Conservation (phyloP, 768 basidiomycete genomes). For the Austroboletus eburneus region DNA sequence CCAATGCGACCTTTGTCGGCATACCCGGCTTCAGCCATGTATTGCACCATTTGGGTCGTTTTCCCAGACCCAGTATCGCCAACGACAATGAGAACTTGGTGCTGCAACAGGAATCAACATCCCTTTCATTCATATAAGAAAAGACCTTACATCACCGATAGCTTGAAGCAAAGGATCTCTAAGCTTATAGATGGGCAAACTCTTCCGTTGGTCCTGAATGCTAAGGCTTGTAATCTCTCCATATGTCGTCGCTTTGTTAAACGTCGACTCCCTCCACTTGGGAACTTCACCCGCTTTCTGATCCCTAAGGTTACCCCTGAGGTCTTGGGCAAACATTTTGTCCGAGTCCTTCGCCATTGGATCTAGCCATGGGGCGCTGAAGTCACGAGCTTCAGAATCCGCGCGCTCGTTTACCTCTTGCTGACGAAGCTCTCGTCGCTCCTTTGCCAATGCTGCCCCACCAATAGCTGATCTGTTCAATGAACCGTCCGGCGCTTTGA, state of each 20-base stretch:
- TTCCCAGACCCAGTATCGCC: conserved; percentile 99
- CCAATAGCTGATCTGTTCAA: conserved; percentile 93
- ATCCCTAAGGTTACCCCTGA: conserved; percentile 75
- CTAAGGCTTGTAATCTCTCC: conserved; percentile 88
- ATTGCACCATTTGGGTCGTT: conserved; percentile 99
- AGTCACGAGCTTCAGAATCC: conserved; percentile 91
- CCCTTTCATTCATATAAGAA: neutral
- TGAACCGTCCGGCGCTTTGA: conserved; percentile 98
- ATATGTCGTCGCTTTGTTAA: conserved; percentile 94
- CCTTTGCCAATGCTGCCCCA: conserved; percentile 90
- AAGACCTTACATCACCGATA: conserved; percentile 66
- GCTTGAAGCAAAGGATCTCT: conserved; percentile 87
- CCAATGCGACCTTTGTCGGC: conserved; percentile 90
- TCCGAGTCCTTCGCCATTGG: conserved; percentile 92
- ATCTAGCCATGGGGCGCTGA: conserved; percentile 95
- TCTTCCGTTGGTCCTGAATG: conserved; percentile 91
- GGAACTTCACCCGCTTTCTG: conserved; percentile 81
- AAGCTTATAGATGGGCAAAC: conserved; percentile 92
- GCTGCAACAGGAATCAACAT: conserved; percentile 19
- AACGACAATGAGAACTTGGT: conserved; percentile 97
- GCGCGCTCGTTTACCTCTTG: conserved; percentile 93
- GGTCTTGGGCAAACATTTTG: conserved; percentile 88
- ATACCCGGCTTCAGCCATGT: conserved; percentile 91
- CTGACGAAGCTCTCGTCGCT: conserved; percentile 88
- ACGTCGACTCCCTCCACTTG: conserved; percentile 87